These are phyloP conservation scores for Trichoderma sp. DNA, from an alignment of 2,329 filamentous ascomycete genomes.

Conservation along the genomic window DNA sequence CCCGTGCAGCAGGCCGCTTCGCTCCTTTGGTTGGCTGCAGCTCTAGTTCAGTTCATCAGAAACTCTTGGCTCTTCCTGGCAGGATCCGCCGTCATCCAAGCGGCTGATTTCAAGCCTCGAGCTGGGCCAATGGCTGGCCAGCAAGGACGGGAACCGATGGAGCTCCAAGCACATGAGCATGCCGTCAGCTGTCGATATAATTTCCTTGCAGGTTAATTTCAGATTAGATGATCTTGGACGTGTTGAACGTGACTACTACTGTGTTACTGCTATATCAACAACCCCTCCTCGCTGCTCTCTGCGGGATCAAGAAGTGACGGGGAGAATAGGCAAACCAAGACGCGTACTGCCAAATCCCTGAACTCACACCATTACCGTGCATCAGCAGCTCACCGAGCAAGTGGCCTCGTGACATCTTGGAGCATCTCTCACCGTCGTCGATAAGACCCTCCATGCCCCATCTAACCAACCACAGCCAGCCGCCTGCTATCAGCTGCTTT, in stretches of 20 bases:
- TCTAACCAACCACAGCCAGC: background rate
- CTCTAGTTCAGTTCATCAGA: background rate
- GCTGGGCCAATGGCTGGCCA: background rate
- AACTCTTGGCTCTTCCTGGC: background rate
- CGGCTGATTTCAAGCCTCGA: background rate
- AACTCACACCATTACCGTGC: background rate
- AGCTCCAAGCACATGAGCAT: conserved; percentile 9
- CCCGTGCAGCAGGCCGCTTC: background rate
- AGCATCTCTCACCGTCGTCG: conserved; percentile 8
- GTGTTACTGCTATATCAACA: background rate
- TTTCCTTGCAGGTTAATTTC: background rate
- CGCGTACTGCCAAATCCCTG: background rate
- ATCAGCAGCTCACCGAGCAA: conserved; percentile 12
- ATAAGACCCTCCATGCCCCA: conserved; percentile 1
- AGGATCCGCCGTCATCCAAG: conserved; percentile 3
- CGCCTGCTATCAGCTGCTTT: background rate
- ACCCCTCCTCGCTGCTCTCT: background rate
- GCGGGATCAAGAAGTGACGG: background rate
- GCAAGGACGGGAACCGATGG: background rate
- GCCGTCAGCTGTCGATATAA: background rate
- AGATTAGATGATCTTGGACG: background rate
- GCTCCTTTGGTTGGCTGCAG: conserved; percentile 13
- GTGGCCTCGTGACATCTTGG: conserved; percentile 6
- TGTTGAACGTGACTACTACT: background rate
- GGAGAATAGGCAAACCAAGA: background rate